Percentiles rank a stretch among this genome's conserved stretches.
phyloP scores from a whole-genome alignment of 2,329 filamentous ascomycete species.

The Cercospora janseana region DNA sequence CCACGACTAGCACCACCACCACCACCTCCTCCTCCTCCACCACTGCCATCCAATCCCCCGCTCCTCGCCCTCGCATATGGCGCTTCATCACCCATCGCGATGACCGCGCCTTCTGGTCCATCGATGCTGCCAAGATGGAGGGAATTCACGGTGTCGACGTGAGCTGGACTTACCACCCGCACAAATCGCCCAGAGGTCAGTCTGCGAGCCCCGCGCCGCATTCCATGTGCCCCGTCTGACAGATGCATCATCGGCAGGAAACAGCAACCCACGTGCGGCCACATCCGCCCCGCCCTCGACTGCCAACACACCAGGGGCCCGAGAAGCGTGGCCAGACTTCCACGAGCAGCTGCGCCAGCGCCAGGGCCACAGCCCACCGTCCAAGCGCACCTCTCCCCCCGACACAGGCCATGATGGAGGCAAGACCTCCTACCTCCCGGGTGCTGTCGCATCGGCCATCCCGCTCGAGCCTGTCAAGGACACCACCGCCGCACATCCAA shows the following conservation, averaged over 20 bases:
- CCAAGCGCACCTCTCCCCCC: slow-evolving; percentile 13
- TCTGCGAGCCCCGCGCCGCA: neutral
- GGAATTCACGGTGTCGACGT: slow-evolving; percentile 28
- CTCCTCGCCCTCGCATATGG: slow-evolving; percentile 14
- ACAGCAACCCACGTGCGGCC: slow-evolving; percentile 6
- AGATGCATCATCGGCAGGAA: slow-evolving; percentile 1
- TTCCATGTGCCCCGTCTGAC: neutral
- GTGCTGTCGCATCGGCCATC: slow-evolving; percentile 27
- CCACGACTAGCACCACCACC: neutral
- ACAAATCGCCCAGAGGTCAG: slow-evolving; percentile 22
- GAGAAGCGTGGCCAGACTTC: no score
- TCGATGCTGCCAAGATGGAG: slow-evolving; percentile 24
- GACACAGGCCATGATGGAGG: slow-evolving; percentile 7
- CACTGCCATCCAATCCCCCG: neutral
- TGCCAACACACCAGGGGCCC: neutral
- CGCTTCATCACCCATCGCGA: slow-evolving; percentile 15
- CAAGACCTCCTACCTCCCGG: slow-evolving; percentile 22
- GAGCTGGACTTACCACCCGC: slow-evolving; percentile 25
- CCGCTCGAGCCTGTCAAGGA: slow-evolving; percentile 26
- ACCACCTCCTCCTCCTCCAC: neutral
- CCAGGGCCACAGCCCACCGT: neutral
- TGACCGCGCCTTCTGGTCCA: slow-evolving; percentile 20
- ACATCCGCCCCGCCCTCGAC: slow-evolving; percentile 13
- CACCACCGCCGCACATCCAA: slow-evolving; percentile 25
- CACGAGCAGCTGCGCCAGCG: slow-evolving; percentile 4